Evolutionary conservation across 345 rosid genomes (phyloP), one percentile per base, ranked within the genome.

Genomic region (Corymbia maculata): DNA sequence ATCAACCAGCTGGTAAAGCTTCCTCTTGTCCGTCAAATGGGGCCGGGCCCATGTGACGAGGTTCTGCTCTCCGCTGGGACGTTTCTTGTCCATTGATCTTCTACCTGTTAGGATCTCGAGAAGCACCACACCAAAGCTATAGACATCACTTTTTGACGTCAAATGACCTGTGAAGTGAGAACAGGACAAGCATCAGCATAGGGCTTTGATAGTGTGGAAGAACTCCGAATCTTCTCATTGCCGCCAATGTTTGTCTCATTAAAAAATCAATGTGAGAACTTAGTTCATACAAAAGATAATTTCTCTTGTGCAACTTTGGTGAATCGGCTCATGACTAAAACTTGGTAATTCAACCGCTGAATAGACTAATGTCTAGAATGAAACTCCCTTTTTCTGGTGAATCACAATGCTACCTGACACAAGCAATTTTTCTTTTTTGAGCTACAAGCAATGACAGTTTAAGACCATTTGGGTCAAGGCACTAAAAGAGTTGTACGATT

Each of bases 81-180:
- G 95, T 86, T 95, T 97, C 92, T 96, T 97, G 92, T 96, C 99
- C 95, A 97, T 93, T n/a, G 99, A 96, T 93, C 99, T 94, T 90
- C 99, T 92, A 87, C 99, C 99, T 51, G 97, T 96, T 89, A 97
- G 89, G 91, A 97, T 94, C 95, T 97, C 99, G 7, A 97, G 96
- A 85, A 97, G 94, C 45, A 97, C 99, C 80, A 97, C 99, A 11
- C 99, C 99, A 9, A 96, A 97, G 92, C 99, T 97, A 90, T 96
- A 97, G 51, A 97, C 99, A 52, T 97, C 99, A 86, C 99, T 97
- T 93, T 94, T 96, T 19, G 98, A 96, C 42, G 99, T 96, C 92
- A 96, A 91, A 91, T 97, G 99, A 86, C 99, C 98, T 97, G 92
- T 42, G 82, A 32, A 85, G 30, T 24, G 66, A 75, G 49, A 75